A percentile compares a stretch with the other conserved stretches of the same genome.
Conservation (phyloP, 2,329 filamentous ascomycete species). For the Calycina marina region DNA sequence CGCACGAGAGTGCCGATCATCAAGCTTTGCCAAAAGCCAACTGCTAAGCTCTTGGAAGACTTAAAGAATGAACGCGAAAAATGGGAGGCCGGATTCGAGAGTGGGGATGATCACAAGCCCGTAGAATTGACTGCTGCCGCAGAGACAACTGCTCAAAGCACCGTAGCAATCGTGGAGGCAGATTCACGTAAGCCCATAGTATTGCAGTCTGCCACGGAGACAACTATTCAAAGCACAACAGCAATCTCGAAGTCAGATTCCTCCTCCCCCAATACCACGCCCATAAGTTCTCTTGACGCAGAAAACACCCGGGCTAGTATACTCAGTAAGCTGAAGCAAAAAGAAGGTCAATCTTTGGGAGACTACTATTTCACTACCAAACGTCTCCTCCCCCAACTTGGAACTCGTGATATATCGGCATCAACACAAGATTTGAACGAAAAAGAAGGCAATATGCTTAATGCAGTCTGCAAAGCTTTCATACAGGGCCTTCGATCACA, state of each 20-base stretch:
- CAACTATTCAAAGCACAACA: conserved; percentile 1
- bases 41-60: conserved; percentile 40
- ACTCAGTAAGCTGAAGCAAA: conserved; percentile 16
- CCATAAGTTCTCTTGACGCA: not conserved
- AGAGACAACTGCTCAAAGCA: too few relatives aligned
- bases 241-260: not conserved
- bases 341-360: conserved; percentile 15
- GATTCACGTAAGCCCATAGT: too few relatives aligned
- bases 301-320: conserved; percentile 5
- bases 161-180: too few relatives aligned
- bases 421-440: conserved; percentile 12
- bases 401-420: conserved; percentile 17
- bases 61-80: conserved; percentile 51
- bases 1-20: conserved; percentile 76
- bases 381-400: conserved; percentile 17
- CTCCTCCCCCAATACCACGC: not conserved
- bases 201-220: conserved; percentile 16
- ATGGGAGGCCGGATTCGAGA: conserved; percentile 48
- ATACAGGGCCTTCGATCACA: conserved; percentile 36
- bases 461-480: conserved; percentile 38
- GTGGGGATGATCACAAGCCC: conserved; percentile 20
- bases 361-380: conserved; percentile 21
- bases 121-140: too few relatives aligned
- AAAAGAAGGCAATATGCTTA: conserved; percentile 33
- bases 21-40: conserved; percentile 65